phyloP scores from a whole-genome alignment of 2,329 filamentous ascomycete genomes.

The Botryotinia narcissicola region DNA sequence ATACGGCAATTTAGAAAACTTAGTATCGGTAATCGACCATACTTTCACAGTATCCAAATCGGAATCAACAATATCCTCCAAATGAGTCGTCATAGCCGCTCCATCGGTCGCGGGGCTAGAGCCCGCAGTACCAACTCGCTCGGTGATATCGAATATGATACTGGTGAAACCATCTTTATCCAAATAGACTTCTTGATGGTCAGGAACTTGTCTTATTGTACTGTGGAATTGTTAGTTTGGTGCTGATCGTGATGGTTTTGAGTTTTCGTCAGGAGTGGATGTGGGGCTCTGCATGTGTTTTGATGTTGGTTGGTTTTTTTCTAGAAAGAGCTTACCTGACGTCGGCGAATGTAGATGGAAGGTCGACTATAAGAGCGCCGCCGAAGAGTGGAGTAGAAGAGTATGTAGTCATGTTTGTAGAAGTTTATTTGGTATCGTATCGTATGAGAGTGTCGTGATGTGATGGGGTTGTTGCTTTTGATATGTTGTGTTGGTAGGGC shows the following conservation, averaged over 20 bases:
- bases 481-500: conserved; percentile 15
- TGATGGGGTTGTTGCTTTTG: conserved; percentile 1
- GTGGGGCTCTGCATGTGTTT: conserved; percentile 11
- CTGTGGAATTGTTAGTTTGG: conserved; percentile 43
- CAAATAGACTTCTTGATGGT: conserved; percentile 91
- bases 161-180: conserved; percentile 79
- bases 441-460: neutral
- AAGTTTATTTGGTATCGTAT: neutral
- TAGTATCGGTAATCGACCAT: conserved; percentile 61
- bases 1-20: conserved; percentile 52
- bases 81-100: conserved; percentile 65
- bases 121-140: conserved; percentile 64
- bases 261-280: neutral
- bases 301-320: neutral
- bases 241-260: conserved; percentile 18
- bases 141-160: conserved; percentile 86
- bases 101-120: conserved; percentile 62
- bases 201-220: conserved; percentile 71
- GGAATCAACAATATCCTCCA: conserved; percentile 66
- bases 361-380: conserved; percentile 66
- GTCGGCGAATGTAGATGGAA: conserved; percentile 68
- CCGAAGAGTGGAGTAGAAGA: conserved; percentile 61
- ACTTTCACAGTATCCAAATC: conserved; percentile 64
- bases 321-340: conserved; percentile 57
- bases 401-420: conserved; percentile 10